These are phyloP conservation scores for Pichia phayaonensis DNA, from an alignment of 805 yeast genomes.

Conservation along the genomic window DNA sequence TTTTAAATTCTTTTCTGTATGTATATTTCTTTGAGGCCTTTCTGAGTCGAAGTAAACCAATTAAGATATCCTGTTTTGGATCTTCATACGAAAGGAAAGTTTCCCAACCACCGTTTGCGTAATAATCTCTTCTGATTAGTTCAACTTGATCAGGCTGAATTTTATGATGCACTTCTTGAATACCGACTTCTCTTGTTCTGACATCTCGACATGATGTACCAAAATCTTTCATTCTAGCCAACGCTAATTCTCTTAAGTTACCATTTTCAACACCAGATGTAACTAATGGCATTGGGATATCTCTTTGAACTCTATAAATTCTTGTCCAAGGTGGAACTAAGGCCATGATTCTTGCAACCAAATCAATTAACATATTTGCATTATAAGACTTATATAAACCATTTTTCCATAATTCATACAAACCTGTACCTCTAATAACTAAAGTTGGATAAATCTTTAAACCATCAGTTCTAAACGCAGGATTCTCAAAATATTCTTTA, in stretches of 20 bases:
- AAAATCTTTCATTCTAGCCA: conserved; percentile 96
- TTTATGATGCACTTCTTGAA: conserved; percentile 95
- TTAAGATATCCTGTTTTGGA: conserved; percentile 90
- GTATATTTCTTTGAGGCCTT: conserved; percentile 86
- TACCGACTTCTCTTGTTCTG: conserved; percentile 96
- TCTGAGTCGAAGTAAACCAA: conserved; percentile 83
- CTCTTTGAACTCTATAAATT: conserved; percentile 96
- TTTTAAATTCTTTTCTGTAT: conserved; percentile 77
- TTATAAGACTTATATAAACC: conserved; percentile 92
- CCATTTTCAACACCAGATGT: conserved; percentile 98
- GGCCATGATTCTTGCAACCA: conserved; percentile 93
- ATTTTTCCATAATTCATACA: conserved; percentile 95
- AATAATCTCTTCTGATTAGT: conserved; percentile 87
- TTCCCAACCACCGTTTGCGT: conserved; percentile 99
- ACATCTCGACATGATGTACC: conserved; percentile 96
- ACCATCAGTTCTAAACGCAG: conserved; percentile 95
- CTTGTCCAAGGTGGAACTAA: conserved; percentile 99
- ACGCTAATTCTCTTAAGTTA: conserved; percentile 86
- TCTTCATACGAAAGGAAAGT: conserved; percentile 94
- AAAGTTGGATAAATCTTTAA: conserved; percentile 91
- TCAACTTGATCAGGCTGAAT: conserved; percentile 97
- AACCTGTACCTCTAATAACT: conserved; percentile 95
- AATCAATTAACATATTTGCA: conserved; percentile 87
- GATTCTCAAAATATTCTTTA: conserved; percentile 93
- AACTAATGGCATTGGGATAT: conserved; percentile 98